These are phyloP conservation scores for Trypanosoma theileri DNA, from an alignment of 208 protist genomes.

Conservation along the genomic window DNA sequence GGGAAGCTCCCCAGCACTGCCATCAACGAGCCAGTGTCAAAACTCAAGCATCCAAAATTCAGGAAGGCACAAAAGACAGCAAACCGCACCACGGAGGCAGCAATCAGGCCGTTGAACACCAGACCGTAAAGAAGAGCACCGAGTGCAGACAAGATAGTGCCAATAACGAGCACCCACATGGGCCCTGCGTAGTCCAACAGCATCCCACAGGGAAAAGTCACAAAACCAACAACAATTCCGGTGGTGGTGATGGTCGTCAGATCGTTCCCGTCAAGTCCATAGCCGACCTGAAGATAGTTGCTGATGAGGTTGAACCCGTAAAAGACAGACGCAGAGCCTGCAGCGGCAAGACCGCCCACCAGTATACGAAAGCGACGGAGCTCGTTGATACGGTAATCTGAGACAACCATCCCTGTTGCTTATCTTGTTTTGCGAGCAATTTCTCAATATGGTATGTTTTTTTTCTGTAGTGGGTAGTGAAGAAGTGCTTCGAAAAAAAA, in stretches of 20 bases:
- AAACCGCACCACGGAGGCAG: slow-evolving; percentile 32
- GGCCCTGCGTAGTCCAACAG: slow-evolving; percentile 65
- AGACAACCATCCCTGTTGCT: background rate
- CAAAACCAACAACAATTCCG: slow-evolving; percentile 44
- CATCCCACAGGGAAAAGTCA: slow-evolving; percentile 48
- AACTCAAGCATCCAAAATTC: slow-evolving; percentile 52
- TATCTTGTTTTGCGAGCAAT: too few species aligned
- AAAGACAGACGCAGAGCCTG: slow-evolving; percentile 37
- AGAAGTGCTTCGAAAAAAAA: too few species aligned
- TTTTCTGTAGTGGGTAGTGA: too few species aligned
- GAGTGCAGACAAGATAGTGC: slow-evolving; percentile 29
- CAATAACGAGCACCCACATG: slow-evolving; percentile 35
- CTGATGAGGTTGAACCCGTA: slow-evolving; percentile 68
- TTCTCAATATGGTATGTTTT: too few species aligned
- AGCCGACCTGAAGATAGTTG: slow-evolving; percentile 38
- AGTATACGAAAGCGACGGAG: slow-evolving; percentile 49
- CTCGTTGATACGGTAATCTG: slow-evolving; percentile 42
- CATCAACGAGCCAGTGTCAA: slow-evolving; percentile 72
- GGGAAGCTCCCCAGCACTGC: slow-evolving; percentile 59
- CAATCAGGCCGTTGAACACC: slow-evolving; percentile 50
- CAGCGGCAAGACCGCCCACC: slow-evolving; percentile 38
- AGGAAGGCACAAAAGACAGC: slow-evolving; percentile 55
- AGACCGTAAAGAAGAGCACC: slow-evolving; percentile 55
- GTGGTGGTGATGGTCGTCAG: slow-evolving; percentile 63
- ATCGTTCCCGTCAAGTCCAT: slow-evolving; percentile 35